Base-by-base conservation (phyloP, 805 yeast genomes). In the Naumovozyma castellii region DNA sequence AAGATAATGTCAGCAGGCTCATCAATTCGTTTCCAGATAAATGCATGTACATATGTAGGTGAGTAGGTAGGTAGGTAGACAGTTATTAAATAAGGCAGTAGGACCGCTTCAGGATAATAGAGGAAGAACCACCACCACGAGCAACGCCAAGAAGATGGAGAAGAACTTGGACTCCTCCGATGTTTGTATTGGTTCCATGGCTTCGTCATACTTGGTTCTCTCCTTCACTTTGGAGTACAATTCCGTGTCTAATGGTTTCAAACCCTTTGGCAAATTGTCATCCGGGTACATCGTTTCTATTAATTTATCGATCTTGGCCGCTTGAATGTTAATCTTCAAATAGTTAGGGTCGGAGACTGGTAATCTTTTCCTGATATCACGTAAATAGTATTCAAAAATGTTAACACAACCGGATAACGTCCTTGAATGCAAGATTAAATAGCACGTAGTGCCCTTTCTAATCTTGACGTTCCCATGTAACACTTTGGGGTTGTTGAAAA, bases 231-330 rank as follows among this genome's bases (percentile, higher is more conserved):
- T 67, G 37, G 60, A 51, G 39, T 60, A 63, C 13, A 64, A 46
- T 35, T 48, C 56, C 8, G 69, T 63, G 40, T 59, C 50, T 36
- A 61, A 59, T 44, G 71, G 67, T 28, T 58, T 61, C 32, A 71
- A 73, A 16, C 80, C 80, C 5, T 43, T 40, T 33, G 88, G 88
- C 38, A 79, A 55, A 41, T 78, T 68, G 41, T 80, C 68, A 12
- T 60, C 61, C 46, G 88, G 92, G 57, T 78, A 77, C 73, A 83
- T 69, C 37, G 69, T 68, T 58, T 90, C 95, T 53, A 90, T 79
- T 62, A 76, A 82, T 66, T 84, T 95, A 55, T 86, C 95, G 47
- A 92, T 76, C 61, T 84, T 82, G 39, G 92, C 95, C 61, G 95
- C 83, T 47, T 76, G 75, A 48, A 85, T 76, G 51, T 94, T 94